These are phyloP conservation scores for Grammothele lineata DNA, from an alignment of 768 basidiomycete genomes.

Conservation along the genomic window DNA sequence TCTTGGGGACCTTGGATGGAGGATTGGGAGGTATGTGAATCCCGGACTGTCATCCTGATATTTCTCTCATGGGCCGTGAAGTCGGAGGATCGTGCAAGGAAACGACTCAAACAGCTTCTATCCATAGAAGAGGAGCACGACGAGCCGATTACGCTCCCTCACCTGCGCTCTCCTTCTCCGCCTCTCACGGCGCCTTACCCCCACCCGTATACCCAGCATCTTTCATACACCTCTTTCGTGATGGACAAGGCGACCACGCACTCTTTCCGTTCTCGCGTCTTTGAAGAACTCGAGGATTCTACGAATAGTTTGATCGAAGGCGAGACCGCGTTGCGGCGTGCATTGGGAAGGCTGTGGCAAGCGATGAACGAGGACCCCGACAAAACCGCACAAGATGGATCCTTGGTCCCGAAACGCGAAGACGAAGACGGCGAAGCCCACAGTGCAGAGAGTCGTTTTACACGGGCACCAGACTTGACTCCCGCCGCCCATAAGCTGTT, in stretches of 20 bases:
- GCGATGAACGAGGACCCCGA: conserved; percentile 71
- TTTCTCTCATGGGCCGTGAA: conserved; percentile 22
- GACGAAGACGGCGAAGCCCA: conserved; percentile 46
- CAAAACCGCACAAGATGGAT: conserved; percentile 24
- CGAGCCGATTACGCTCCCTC: conserved; percentile 69
- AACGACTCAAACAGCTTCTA: conserved; percentile 67
- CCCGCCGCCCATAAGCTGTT: conserved; percentile 67
- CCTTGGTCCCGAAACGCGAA: conserved; percentile 61
- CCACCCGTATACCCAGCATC: conserved; percentile 60
- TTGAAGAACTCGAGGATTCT: conserved; percentile 77
- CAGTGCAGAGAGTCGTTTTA: conserved; percentile 40
- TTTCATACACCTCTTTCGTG: conserved; percentile 79
- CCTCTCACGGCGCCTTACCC: conserved; percentile 76
- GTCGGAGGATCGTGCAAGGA: conserved; percentile 81
- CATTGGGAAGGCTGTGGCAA: conserved; percentile 78
- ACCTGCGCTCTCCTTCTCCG: conserved; percentile 75
- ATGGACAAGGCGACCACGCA: conserved; percentile 82
- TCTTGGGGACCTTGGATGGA: conserved; percentile 83
- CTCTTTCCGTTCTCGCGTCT: conserved; percentile 72
- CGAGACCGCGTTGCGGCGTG: conserved; percentile 66
- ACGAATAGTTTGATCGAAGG: conserved; percentile 84
- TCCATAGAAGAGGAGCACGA: conserved; percentile 59
- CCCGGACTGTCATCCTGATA: neutral
- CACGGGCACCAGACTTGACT: conserved; percentile 63
- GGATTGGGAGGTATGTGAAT: conserved; percentile 76